Evolutionary conservation across 1,139 yeast genomes (phyloP), one percentile per base, ranked within the genome.

Genomic region (Wickerhamomyces sp.): DNA sequence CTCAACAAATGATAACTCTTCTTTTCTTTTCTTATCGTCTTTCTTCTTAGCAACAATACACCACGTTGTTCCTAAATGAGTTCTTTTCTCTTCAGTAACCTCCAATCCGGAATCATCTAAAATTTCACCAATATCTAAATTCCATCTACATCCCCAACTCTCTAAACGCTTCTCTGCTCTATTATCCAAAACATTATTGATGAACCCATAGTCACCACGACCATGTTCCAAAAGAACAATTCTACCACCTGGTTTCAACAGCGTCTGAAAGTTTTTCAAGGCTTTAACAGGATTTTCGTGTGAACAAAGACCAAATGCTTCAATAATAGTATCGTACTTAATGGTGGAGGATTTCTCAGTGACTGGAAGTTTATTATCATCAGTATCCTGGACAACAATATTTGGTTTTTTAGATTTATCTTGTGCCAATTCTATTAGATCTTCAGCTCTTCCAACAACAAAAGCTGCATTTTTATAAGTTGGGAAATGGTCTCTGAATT

Each of bases 71-170:
- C 98, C 97, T 47, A 92, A 72, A 65, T 92, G 97, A 20, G 80
- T 81, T 51, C 95, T 70, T 49, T 78, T 78, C 52, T 86, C 89
- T 49, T 78, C 80, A 1, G 90, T 86, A 31, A 92, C 74, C 50
- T 86, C 94, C 45, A 92, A 70, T 0, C 95, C 96, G 13, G 95
- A 82, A 45, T 78, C 80, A 55, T 85, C 90, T 24, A 92, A 72
- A 39, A 92, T 71, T 52, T 82, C 92, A 26, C 89, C 95, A 50
- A 92, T 87, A 57, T 92, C 97, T 48, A 92, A 68, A 56, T 92
- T 92, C 97, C 97, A 92, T 56, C 97, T 70, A 63, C 98, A 92
- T 3, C 97, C 97, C 97, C 97, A 92, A 12, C 84, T 81, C 48
- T 84, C 76, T 68, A 90, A 78, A 64, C 97, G 81, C 50, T 78